Evolutionary conservation across 345 rosid species (phyloP).

Genomic region (Conringia planisiliqua): DNA sequence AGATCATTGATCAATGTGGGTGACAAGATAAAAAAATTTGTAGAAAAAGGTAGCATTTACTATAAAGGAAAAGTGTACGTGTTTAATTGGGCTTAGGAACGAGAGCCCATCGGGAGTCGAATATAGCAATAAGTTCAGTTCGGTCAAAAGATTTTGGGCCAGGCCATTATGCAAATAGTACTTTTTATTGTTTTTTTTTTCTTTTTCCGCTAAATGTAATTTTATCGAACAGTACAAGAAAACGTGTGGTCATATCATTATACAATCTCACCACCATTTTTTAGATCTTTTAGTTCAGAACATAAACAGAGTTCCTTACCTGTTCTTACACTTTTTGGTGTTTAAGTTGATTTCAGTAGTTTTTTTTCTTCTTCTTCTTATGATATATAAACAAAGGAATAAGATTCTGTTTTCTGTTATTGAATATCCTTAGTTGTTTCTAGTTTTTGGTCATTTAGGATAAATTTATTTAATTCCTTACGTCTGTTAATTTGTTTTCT

Average conservation of each 20-base stretch:
- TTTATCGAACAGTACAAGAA: neutral
- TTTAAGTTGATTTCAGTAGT: neutral
- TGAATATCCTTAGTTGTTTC: neutral
- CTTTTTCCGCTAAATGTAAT: neutral
- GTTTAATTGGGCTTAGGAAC: too few species aligned
- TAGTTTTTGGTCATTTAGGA: neutral
- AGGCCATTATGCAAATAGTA: neutral
- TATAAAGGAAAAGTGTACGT: neutral
- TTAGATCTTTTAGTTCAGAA: neutral
- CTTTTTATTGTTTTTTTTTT: too few species aligned
- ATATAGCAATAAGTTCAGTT: neutral
- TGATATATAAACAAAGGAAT: too few species aligned
- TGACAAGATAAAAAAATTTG: neutral
- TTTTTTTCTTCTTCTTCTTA: neutral
- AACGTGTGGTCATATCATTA: neutral
- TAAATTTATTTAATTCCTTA: neutral
- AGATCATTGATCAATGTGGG: neutral
- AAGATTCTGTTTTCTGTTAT: neutral
- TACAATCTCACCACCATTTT: neutral
- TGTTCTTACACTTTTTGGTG: neutral
- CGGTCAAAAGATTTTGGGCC: neutral
- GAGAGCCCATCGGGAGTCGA: too few species aligned
- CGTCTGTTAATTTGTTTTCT: neutral
- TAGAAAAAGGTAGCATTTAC: neutral
- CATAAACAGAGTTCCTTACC: neutral